Base-by-base conservation (phyloP, 202 grass and related monocot genomes). In the Thinopyrum obtusiflorum region DNA sequence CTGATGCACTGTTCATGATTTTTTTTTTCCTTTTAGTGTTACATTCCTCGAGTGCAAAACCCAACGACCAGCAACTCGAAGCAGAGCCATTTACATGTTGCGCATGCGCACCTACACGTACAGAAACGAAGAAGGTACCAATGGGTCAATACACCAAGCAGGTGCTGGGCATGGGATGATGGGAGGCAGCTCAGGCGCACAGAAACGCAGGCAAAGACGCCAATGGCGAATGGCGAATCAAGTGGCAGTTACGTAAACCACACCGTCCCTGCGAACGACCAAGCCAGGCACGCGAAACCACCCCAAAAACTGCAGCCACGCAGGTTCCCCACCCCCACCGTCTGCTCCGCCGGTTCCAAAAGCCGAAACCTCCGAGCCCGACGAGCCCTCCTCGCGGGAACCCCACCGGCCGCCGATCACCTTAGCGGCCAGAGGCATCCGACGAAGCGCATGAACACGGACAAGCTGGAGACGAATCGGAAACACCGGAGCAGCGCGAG, bases 381-480 rank as follows among this genome's bases (percentile, higher is more conserved):
- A 18, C 44, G 13, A 9, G 10, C 55, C 31, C 21, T 32, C 78
- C 47, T 23, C 13, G 15, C 35, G 27, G 67, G 24, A 70, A 84
- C 23, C 24, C 4, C 14, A 11, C 17, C 32, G 59, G 9, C 17
- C 51, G 17, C 51, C 39, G 70, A n/a, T 59, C 67, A 11, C 33
- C 55, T 57, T 23, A 25, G 3, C 62, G 3, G 64, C 25, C 8
- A 44, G 53, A 36, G 12, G 65, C 20, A 78, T 20, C 13, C 14
- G 61, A 39, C n/a, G 10, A 28, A 24, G 14, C 57, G 11, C 75
- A 29, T n/a, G 9, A 17, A 13, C 66, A 18, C 26, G 6, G 8
- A 39, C 61, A 17, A 86, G 78, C 79, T 86, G 73, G 79, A 32
- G 65, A 40, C 6, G 53, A 20, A 78, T 25, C 10, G 65, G 55